Base-by-base conservation (phyloP, 148 eudicot species). In the Chenopodium quinoa region DNA sequence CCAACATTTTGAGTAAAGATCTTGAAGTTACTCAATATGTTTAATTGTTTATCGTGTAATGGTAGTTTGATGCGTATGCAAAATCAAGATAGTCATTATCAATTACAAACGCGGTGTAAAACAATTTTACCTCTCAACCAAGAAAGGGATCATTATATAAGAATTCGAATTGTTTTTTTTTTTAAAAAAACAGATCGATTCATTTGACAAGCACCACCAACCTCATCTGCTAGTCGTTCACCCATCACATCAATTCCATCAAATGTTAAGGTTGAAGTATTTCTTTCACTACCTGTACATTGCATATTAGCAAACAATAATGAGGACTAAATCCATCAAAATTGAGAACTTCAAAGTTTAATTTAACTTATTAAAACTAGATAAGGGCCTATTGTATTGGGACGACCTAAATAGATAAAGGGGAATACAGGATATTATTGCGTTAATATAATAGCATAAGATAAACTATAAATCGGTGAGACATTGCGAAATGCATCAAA, bases 231-330 rank as follows among this genome's bases (percentile, higher is more conserved):
- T 79, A 96, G 86, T 77, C 99, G 90, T 50, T 84, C 89, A 71
- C 95, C 99, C 97, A 94, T 92, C 16, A 89, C 91, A 82, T 96
- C 99, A 84, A 96, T 91, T 22, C 99, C 99, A 83, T 96, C 93
- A 81, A 96, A 90, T 37, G 99, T 96, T 85, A 91, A 81, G 56
- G 80, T 81, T 73, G 92, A 74, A 77, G 84, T 82, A 80, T 96
- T 96, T 27, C 90, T 48, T 83, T 89, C 88, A 84, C 98, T 91
- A 81, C 98, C 99, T 96, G 92, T 75, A 86, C 46, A 88, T 73
- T 78, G 71, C 74, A 85, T 29, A 52, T 31, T n/a, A 77, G 56
- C 66, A 58, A 69, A 80, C 20, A 67, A 78, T 11, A 31, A 74
- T 31, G 73, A 23, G 17, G 37, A 8, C 29, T 20, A 46, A 7